Base-by-base conservation (phyloP, 495 filamentous ascomycete genomes). In the Aspergillus biplanus region DNA sequence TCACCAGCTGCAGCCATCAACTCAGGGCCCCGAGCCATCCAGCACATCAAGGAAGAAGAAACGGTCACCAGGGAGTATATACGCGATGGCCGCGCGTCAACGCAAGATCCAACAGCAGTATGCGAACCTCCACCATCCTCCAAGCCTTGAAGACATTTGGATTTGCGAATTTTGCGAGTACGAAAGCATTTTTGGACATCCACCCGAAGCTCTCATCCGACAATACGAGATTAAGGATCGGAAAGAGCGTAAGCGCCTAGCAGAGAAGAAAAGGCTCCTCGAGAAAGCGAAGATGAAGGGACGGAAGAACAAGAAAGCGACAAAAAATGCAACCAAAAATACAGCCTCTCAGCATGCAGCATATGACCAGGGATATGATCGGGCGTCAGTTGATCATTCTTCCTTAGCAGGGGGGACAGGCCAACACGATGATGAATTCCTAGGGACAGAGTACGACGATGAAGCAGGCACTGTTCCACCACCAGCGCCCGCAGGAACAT, bases 261-360 rank as follows among this genome's bases (percentile, higher is more conserved):
- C 90, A 15, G 92, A 97, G 77, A 91, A 92, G 71, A 85, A 89
- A 61, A 83, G 93, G 33, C 81, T 97, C 48, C 76, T 97, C 56
- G 94, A 98, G 76, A 96, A 97, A 72, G 92, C 95, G 35, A 96
- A 96, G 80, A 93, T 93, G 87, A 97, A 96, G 71, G 90, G 90
- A 55, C 86, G 92, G 37, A 97, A 97, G 81, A 82, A 83, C 39
- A 89, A 89, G 76, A 90, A 89, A 82, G 87, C 78, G 48, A 85
- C 83, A 7, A 90, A 86, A 75, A 90, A 89, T 66, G 75, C 84
- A 32, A 76, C 81, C 5, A 92, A 91, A 76, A 78, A 81, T 66
- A 75, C 79, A 35, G 69, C 78, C 4, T 50, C 55, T 12, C 76
- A 75, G 6, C 71, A 68, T 34, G 60, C 66, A 21, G 56, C 69